These are phyloP conservation scores for Aspergillus asperescens DNA, from an alignment of 495 filamentous ascomycete genomes.

Conservation along the genomic window DNA sequence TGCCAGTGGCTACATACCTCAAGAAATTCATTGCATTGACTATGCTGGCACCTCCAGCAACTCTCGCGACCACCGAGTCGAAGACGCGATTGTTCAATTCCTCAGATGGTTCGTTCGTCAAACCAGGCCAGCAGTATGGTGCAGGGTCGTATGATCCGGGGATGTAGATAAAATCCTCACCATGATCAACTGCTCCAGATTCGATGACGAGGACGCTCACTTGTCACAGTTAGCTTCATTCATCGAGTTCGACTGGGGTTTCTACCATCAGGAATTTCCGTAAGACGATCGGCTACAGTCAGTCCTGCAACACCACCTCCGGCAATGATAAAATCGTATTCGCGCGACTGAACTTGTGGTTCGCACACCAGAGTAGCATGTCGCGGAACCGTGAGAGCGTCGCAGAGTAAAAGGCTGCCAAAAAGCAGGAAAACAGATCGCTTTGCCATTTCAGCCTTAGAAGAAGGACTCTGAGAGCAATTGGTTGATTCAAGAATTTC, in stretches of 20 bases:
- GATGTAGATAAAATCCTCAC: background rate
- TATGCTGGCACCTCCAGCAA: background rate
- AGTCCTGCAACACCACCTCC: background rate
- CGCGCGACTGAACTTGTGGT: background rate
- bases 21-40: background rate
- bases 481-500: background rate
- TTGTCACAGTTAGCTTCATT: background rate
- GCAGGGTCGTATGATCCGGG: background rate
- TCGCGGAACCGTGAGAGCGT: background rate
- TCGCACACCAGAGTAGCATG: background rate
- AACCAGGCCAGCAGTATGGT: background rate
- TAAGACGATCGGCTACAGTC: background rate
- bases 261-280: background rate
- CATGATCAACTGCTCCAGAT: background rate
- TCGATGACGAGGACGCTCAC: background rate
- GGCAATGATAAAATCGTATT: background rate
- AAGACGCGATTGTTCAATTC: slow-evolving; percentile 1
- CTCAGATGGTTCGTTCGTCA: background rate
- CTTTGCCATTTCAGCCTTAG: background rate
- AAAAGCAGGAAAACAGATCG: background rate
- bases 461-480: background rate
- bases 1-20: background rate
- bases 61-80: background rate
- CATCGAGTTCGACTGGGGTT: background rate
- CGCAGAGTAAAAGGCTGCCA: background rate